A percentile compares a stretch with the other conserved stretches of the same genome.
These are phyloP conservation scores for Cercospora berteroae DNA, from an alignment of 2,329 filamentous ascomycete species.

Conservation along the genomic window DNA sequence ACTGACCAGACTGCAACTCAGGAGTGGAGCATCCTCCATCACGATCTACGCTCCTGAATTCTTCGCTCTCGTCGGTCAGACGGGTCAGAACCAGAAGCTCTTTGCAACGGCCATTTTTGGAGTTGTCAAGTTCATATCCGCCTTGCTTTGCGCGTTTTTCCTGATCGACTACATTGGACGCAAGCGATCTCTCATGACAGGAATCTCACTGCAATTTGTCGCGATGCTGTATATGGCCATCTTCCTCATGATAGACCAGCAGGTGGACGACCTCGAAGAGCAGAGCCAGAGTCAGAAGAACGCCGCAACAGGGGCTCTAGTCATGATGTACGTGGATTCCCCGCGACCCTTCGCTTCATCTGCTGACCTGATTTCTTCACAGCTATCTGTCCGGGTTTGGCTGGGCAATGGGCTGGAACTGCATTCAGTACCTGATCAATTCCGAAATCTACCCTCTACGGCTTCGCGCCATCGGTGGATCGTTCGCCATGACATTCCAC, in stretches of 20 bases:
- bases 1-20: background rate
- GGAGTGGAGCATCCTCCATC: conserved; percentile 65
- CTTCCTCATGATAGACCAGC: conserved; percentile 58
- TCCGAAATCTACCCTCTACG: conserved; percentile 75
- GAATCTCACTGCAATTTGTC: conserved; percentile 36
- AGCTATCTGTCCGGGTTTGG: conserved; percentile 59
- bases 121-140: conserved; percentile 67
- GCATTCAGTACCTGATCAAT: conserved; percentile 69
- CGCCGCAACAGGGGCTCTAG: conserved; percentile 64
- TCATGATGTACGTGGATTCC: conserved; percentile 39
- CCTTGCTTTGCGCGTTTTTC: conserved; percentile 70
- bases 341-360: background rate
- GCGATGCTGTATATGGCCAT: conserved; percentile 57
- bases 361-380: background rate
- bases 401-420: conserved; percentile 56
- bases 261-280: conserved; percentile 51
- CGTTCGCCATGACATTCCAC: conserved; percentile 73
- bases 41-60: conserved; percentile 74
- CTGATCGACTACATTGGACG: conserved; percentile 76
- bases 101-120: conserved; percentile 75
- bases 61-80: conserved; percentile 69
- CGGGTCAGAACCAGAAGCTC: conserved; percentile 65
- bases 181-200: conserved; percentile 56
- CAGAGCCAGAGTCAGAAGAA: conserved; percentile 53
- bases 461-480: conserved; percentile 68